Percentiles rank a stretch among this genome's conserved stretches.
Conservation (phyloP, 2,329 filamentous ascomycete species). For the Ophiostoma himal-ulmi region DNA sequence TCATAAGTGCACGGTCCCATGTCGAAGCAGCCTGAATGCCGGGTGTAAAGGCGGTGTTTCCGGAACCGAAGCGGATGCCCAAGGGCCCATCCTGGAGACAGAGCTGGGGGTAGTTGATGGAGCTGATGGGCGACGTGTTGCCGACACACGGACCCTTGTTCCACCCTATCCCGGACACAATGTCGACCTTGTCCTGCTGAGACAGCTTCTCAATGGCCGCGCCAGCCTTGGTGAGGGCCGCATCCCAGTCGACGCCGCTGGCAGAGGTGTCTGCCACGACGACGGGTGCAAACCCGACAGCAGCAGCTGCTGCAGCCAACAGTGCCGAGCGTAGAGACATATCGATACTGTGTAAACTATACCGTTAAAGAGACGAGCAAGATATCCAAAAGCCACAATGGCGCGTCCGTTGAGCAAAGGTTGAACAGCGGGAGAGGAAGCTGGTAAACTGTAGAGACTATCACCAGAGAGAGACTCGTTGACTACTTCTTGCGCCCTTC, state of each 20-base stretch:
- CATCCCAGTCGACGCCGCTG: conserved; percentile 48
- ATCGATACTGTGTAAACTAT: background rate
- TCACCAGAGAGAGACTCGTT: background rate
- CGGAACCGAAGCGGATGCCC: conserved; percentile 64
- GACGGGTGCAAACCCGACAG: background rate
- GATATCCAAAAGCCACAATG: background rate
- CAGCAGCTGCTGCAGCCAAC: conserved; percentile 26
- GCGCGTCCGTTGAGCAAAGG: background rate
- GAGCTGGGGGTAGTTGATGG: conserved; percentile 62
- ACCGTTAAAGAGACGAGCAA: background rate
- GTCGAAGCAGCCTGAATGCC: conserved; percentile 73
- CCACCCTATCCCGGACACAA: conserved; percentile 75
- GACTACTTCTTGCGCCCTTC: background rate
- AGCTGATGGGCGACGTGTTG: conserved; percentile 51
- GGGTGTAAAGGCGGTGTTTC: conserved; percentile 71
- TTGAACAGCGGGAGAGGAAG: background rate
- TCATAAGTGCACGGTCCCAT: conserved; percentile 72
- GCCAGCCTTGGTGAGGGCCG: conserved; percentile 65
- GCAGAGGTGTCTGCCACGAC: conserved; percentile 6
- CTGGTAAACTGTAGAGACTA: background rate
- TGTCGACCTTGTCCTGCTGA: conserved; percentile 68
- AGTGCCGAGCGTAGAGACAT: conserved; percentile 24
- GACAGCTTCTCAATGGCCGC: conserved; percentile 63
- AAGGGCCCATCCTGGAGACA: conserved; percentile 78
- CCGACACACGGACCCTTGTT: conserved; percentile 61